A percentile compares a stretch with the other conserved stretches of the same genome.
These are phyloP conservation scores for Fusarium gaditjirri DNA, from an alignment of 2,329 filamentous ascomycete genomes.

Conservation along the genomic window DNA sequence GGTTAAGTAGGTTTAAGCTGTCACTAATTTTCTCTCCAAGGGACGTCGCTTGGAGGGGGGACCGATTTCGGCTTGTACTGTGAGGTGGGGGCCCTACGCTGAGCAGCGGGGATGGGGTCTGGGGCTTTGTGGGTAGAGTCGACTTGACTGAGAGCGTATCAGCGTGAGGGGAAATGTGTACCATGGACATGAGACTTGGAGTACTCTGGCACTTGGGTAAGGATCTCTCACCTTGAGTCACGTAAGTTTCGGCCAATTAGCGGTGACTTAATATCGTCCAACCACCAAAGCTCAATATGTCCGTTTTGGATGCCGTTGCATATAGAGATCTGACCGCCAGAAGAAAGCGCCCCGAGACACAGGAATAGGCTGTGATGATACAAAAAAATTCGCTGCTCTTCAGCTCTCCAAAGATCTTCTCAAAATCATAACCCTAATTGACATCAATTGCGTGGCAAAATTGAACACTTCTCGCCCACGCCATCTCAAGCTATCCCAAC, in stretches of 20 bases:
- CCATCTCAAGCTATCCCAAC: slow-evolving; percentile 15
- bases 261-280: slow-evolving; percentile 3
- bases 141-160: not conserved
- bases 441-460: slow-evolving; percentile 18
- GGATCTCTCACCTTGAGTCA: slow-evolving; percentile 33
- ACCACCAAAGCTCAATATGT: slow-evolving; percentile 23
- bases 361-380: not conserved
- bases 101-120: slow-evolving; percentile 35
- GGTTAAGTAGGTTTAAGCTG: slow-evolving; percentile 35
- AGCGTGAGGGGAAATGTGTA: not conserved
- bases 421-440: not conserved
- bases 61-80: slow-evolving; percentile 44
- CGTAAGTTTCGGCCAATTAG: slow-evolving; percentile 24
- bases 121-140: slow-evolving; percentile 23
- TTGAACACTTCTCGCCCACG: slow-evolving; percentile 11
- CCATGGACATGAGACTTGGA: slow-evolving; percentile 4
- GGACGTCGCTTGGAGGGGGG: slow-evolving; percentile 21
- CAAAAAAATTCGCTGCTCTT: not conserved
- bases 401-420: not conserved
- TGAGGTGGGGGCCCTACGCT: slow-evolving; percentile 30
- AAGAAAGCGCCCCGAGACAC: not conserved
- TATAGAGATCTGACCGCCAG: slow-evolving; percentile 5
- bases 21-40: slow-evolving; percentile 39
- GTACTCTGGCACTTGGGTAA: slow-evolving; percentile 12
- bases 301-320: slow-evolving; percentile 6